Evolutionary conservation across 139 green algal species (phyloP), one percentile per base, ranked within the genome.

Genomic region (Auxenochlorella pyrenoidosa): DNA sequence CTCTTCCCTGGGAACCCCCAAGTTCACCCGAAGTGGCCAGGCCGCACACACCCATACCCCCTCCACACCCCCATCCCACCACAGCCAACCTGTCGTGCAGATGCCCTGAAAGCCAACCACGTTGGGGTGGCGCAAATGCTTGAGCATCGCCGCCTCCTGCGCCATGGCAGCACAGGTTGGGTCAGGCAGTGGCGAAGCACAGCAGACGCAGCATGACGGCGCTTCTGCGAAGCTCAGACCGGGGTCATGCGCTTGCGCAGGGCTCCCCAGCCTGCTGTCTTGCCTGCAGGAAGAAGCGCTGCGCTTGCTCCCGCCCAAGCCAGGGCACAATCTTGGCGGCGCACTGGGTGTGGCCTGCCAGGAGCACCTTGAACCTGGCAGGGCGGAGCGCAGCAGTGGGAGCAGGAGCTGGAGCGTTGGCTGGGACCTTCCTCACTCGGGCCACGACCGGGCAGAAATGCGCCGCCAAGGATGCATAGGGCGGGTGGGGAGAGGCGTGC

Each of bases 61-160:
- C n/a, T n/a, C n/a, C n/a, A n/a, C n/a, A n/a, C 47, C 47, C 12
- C 8, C 47, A 6, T 12, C 1, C 13, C 72, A 40, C 5, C 6
- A 4, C 4, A 5, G 10, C 75, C 43, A 41, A 80, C 75, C 75
- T 63, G 75, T 80, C 10, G 63, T 10, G 41, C 28, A 36, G 26
- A 80, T 28, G 8, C 75, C 75, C 28, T 41, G 30, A 21, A 80
- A 80, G 12, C 40, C 36, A 3, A 80, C 75, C 30, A 80, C 30
- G 41, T 80, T 80, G 40, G 75, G 75, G 75, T 80, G 75, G 13
- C 75, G 75, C 43, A 80, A 43, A 24, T 43, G 43, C 12, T n/a
- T 28, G 21, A 80, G 75, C 75, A 80, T 80, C 30, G 75, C 44
- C 12, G 75, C 75, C 43, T 80, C 75, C 75, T 80, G 75, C 75